Base-by-base conservation (phyloP, 2,329 filamentous ascomycete genomes). In the Talaromyces sp. region DNA sequence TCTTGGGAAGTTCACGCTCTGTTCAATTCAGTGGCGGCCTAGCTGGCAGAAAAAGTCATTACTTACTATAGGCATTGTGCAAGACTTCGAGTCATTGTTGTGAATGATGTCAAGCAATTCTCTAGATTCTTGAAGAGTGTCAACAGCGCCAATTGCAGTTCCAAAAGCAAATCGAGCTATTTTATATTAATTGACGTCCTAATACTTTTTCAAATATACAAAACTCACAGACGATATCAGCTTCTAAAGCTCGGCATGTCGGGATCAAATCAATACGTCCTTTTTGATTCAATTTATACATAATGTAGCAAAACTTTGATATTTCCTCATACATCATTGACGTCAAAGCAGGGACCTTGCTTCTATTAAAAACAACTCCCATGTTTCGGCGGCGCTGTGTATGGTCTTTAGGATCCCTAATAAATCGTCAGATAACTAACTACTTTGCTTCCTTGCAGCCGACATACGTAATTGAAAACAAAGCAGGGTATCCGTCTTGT, bases 221-320 rank as follows among this genome's bases (percentile, higher is more conserved):
- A 31, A 35, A 17, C 55, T 41, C 38, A 58, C 56, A 52, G 21
- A 58, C 56, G 29, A 58, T 58, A 24, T 58, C 56, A 27, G 29
- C 29, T 21, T 58, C 56, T 2, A 58, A 7, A 14, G 56, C 56
- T 41, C 56, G 9, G 38, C 56, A 58, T 4, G 56, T 35, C 6
- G 56, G 24, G 9, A 52, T 53, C 24, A 58, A 43, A 27, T 58
- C 49, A 24, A 58, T 43, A 19, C 31, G 26, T 11, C 9, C 21
- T 35, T 31, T 51, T 17, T 32, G 13, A 32, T 31, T 26, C 27
- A 38, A 41, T 4, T 31, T 21, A 58, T 58, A 21, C 31, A 58
- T 27, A 9, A 35, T 26, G 21, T 17, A 9, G 19, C 32, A 58
- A 27, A 55, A 41, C n/a, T 55, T 41, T 24, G 56, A 27, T 41